phyloP scores from a whole-genome alignment of 345 rosid species.

The Lepidium didymum region DNA sequence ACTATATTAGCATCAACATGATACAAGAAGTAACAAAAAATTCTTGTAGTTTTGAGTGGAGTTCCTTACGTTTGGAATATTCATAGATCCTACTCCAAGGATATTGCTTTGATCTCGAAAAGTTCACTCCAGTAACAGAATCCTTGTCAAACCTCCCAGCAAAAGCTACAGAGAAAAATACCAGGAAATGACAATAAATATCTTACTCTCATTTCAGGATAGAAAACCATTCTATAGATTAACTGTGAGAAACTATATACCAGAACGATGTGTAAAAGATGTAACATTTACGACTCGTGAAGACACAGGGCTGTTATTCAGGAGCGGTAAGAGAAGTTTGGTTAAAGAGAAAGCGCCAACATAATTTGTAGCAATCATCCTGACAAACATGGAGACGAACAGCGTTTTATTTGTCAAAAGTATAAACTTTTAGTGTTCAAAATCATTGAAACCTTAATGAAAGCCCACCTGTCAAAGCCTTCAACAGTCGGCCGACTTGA shows the following conservation, averaged over 20 bases:
- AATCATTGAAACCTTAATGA: neutral
- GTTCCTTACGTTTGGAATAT: conserved; percentile 71
- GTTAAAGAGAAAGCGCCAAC: conserved; percentile 69
- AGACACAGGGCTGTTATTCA: conserved; percentile 63
- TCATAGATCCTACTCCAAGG: conserved; percentile 58
- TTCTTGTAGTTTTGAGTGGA: neutral
- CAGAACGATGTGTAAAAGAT: conserved; percentile 78
- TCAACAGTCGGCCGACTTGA: conserved; percentile 49
- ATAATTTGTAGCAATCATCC: conserved; percentile 90
- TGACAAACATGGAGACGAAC: conserved; percentile 25
- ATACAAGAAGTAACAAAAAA: neutral
- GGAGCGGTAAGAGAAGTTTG: conserved; percentile 69
- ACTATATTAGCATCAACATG: neutral
- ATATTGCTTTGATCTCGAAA: conserved; percentile 41
- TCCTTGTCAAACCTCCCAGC: conserved; percentile 47
- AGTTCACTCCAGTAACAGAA: conserved; percentile 48
- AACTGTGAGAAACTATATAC: conserved; percentile 30
- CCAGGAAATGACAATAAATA: neutral
- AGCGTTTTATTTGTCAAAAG: too few relatives aligned
- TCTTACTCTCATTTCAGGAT: neutral
- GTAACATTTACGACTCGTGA: conserved; percentile 87
- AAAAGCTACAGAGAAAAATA: conserved; percentile 33
- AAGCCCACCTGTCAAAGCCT: conserved; percentile 72
- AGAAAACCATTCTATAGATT: neutral
- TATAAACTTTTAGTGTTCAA: neutral